phyloP scores from a whole-genome alignment of 306 rosid species.

The Alnus rubra region DNA sequence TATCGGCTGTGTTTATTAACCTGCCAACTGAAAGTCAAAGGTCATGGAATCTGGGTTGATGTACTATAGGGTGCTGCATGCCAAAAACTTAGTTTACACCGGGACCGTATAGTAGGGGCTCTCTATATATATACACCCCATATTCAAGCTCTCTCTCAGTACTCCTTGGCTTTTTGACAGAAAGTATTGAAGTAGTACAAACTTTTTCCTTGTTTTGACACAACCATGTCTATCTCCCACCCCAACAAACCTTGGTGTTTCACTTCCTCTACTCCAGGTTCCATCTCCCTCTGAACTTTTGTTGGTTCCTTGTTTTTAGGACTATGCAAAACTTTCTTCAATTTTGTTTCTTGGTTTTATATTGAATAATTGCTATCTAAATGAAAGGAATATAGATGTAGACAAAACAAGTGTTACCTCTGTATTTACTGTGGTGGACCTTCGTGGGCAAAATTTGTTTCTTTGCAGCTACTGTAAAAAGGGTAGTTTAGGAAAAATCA shows the following conservation, averaged over 20 bases:
- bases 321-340: background rate
- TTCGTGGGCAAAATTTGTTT: background rate
- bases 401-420: background rate
- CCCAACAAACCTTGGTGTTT: constrained; percentile 8
- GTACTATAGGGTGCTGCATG: too few relatives aligned
- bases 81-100: too few relatives aligned
- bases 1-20: too few relatives aligned
- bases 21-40: too few relatives aligned
- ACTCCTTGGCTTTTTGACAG: background rate
- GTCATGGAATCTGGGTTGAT: too few relatives aligned
- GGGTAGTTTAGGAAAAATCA: too few relatives aligned
- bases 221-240: constrained; percentile 24
- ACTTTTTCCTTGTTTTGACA: too few relatives aligned
- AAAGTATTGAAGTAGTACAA: background rate
- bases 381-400: background rate
- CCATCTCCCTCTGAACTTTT: background rate
- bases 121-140: background rate
- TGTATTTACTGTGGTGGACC: background rate
- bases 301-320: background rate
- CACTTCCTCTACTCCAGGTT: constrained; percentile 31
- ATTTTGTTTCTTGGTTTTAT: constrained; percentile 9
- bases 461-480: too few relatives aligned
- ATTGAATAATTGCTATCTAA: background rate
- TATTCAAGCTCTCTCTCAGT: background rate
- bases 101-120: too few relatives aligned